Base-by-base conservation (phyloP, 306 rosid genomes). In the Inga laurina region DNA sequence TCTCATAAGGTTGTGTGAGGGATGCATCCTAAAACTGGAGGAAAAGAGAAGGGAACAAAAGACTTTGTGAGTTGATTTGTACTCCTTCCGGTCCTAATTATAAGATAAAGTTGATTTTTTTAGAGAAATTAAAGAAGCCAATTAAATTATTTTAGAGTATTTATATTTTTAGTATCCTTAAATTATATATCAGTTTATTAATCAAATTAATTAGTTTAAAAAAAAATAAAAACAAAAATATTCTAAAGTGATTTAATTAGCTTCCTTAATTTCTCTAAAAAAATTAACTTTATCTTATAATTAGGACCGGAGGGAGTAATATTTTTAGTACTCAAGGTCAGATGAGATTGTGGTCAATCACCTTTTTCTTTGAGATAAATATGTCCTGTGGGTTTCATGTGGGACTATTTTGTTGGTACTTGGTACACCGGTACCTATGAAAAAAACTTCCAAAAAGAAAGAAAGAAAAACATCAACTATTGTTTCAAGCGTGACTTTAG, bases 301-400 rank as follows among this genome's bases (percentile, higher is more conserved):
- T 27, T 27, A 27, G 30, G 1, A 27, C 30, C 1, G 1, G 1
- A 27, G 30, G 1, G 1, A 27, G 1, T 27, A 19, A 18, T n/a
- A 59, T 39, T 69, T 19, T 39, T 19, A 69, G 74, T 51, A 39
- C 48, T 39, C 49, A 37, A 69, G 30, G 49, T 19, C 49, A 39
- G 74, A 69, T 39, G 30, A 21, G 49, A 19, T 69, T 19, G 74
- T 39, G 49, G 49, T 69, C 74, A 69, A 69, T 69, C 74, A 39
- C 51, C 74, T 21, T 67, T 67, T 69, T 19, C 71, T 69, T 39
- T 10, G 74, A 69, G 27, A 39, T 39, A 39, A 39, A 19, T 3
- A 19, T 19, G 30, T 37, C 16, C 74, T 69, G 30, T 35, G 72
- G 46, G 46, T 34, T 67, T 67, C 24, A 35, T 67, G 13, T 67